These are phyloP conservation scores for Tympanopsis confertula DNA, from an alignment of 2,329 filamentous ascomycete genomes.

Conservation along the genomic window DNA sequence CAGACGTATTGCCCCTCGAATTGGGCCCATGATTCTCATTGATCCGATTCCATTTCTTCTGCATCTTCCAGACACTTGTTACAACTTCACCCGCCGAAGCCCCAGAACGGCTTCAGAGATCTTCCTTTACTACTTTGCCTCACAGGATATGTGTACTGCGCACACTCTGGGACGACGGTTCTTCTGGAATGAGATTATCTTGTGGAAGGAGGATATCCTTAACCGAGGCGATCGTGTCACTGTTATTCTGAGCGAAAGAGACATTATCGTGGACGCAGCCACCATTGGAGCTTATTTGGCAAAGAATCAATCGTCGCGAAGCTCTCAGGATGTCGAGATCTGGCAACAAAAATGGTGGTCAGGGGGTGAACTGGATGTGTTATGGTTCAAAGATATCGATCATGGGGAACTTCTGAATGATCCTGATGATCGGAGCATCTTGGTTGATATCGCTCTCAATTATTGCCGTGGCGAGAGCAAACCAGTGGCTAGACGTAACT, in stretches of 20 bases:
- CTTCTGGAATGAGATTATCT: constrained; percentile 48
- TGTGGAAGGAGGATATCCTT: constrained; percentile 45
- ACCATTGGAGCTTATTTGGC: constrained; percentile 38
- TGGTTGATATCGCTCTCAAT: no score
- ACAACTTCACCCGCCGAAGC: constrained; percentile 40
- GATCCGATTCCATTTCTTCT: constrained; percentile 49
- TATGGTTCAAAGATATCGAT: constrained; percentile 37
- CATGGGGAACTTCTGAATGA: no score
- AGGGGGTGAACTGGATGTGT: constrained; percentile 30
- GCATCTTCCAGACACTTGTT: constrained; percentile 50
- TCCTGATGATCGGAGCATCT: no score
- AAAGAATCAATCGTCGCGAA: constrained; percentile 13
- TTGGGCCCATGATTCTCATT: constrained; percentile 39
- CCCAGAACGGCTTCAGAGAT: constrained; percentile 40
- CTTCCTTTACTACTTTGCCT: constrained; percentile 47
- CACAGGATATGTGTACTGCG: constrained; percentile 43
- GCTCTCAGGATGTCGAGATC: constrained; percentile 6
- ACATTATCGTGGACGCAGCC: constrained; percentile 41
- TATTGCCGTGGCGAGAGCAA: no score
- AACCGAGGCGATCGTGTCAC: constrained; percentile 24
- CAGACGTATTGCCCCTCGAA: no score
- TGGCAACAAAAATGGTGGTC: constrained; percentile 14
- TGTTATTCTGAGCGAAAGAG: constrained; percentile 34
- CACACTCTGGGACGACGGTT: constrained; percentile 45
- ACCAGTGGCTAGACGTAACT: no score